A percentile compares a stretch with the other conserved stretches of the same genome.
Evolutionary conservation across 305 asterid species (phyloP).

Genomic region (Fraxinus baroniana): DNA sequence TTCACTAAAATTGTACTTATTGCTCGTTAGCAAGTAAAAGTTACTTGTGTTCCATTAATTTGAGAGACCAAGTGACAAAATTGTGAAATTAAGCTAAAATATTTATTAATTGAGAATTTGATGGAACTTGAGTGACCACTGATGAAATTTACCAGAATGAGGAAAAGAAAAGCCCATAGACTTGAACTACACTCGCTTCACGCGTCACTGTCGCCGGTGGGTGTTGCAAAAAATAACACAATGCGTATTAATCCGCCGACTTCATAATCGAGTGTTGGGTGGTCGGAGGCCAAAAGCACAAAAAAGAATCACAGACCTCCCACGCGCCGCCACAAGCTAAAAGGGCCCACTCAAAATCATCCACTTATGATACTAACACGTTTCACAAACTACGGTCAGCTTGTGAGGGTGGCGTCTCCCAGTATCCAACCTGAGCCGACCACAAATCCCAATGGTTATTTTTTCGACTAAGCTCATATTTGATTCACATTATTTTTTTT

Average conservation of each 20-base stretch:
- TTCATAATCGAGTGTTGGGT: constrained; percentile 32
- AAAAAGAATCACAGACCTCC: background rate
- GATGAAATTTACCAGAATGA: background rate
- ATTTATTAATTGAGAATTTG: background rate
- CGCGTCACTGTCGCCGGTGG: background rate
- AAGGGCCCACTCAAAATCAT: background rate
- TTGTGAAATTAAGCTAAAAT: background rate
- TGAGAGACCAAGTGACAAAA: background rate
- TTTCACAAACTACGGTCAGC: background rate
- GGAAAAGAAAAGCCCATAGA: background rate
- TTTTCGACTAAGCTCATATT: too few relatives aligned
- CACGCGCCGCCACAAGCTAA: background rate
- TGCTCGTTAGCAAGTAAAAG: background rate
- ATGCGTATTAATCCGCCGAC: constrained; percentile 39
- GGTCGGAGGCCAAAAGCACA: constrained; percentile 40
- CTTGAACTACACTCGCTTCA: background rate
- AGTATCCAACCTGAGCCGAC: background rate
- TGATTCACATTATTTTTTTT: too few relatives aligned
- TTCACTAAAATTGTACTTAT: background rate
- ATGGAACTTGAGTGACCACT: constrained; percentile 10
- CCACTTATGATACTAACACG: background rate
- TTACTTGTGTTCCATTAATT: too few relatives aligned
- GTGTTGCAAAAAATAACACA: background rate
- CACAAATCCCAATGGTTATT: background rate
- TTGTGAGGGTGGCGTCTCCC: background rate